Percentiles rank a stretch among this genome's conserved stretches.
Evolutionary conservation across 2,329 filamentous ascomycete species (phyloP).

Genomic region (Neofusicoccum laricinum): DNA sequence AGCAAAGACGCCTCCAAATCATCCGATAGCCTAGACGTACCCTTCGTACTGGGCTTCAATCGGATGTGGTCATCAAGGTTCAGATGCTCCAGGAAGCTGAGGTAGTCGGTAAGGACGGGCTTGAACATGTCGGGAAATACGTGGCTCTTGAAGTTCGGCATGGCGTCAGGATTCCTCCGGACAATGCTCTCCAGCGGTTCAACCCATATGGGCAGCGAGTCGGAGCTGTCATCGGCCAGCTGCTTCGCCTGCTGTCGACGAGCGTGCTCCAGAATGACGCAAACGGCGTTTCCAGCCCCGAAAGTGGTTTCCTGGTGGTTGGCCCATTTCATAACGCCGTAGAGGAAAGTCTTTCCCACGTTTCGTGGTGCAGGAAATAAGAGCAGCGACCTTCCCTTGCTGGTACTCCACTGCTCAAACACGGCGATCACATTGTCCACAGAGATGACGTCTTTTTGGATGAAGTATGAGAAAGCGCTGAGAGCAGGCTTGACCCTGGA

Average conservation of each 20-base stretch:
- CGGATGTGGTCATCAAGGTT: slow-evolving; percentile 31
- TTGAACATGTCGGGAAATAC: slow-evolving; percentile 49
- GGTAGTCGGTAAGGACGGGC: slow-evolving; percentile 38
- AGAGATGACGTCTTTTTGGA: slow-evolving; percentile 58
- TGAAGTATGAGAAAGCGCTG: slow-evolving; percentile 63
- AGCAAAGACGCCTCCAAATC: slow-evolving; percentile 31
- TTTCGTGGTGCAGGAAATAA: background rate
- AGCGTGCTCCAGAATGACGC: slow-evolving; percentile 32
- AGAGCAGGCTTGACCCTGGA: slow-evolving; percentile 68
- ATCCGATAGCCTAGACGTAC: slow-evolving; percentile 18
- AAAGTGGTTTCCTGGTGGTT: slow-evolving; percentile 40
- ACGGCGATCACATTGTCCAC: slow-evolving; percentile 27
- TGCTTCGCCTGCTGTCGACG: slow-evolving; percentile 14
- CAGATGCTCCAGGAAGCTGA: slow-evolving; percentile 39
- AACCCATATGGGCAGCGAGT: slow-evolving; percentile 35
- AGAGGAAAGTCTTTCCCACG: slow-evolving; percentile 16
- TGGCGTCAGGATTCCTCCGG: slow-evolving; percentile 32
- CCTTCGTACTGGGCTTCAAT: slow-evolving; percentile 4
- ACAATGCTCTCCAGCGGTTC: slow-evolving; percentile 34
- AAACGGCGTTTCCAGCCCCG: slow-evolving; percentile 37
- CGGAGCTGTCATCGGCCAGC: background rate
- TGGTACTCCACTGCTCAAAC: slow-evolving; percentile 5
- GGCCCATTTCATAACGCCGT: slow-evolving; percentile 34
- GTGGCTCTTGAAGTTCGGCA: slow-evolving; percentile 43
- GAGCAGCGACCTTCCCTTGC: background rate